Base-by-base conservation (phyloP, 495 filamentous ascomycete species). In the Mycothermus thermophilus region DNA sequence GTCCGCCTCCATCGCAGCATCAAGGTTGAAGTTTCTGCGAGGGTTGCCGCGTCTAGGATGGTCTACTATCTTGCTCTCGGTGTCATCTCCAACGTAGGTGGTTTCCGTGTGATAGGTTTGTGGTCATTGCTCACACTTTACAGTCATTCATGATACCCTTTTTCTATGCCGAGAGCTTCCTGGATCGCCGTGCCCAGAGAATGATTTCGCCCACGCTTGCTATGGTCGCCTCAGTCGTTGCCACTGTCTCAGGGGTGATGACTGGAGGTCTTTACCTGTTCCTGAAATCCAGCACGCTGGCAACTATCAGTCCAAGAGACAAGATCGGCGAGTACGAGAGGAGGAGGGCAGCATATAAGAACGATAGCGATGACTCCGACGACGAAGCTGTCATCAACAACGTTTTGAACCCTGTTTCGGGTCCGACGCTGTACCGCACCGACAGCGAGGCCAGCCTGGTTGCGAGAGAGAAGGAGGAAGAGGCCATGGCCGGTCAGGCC, bases 181-280 rank as follows among this genome's bases (percentile, higher is more conserved):
- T 46, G 18, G 40, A 52, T 17, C 38, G 50, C 27, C 33, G 40
- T 20, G 38, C 34, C 23, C 37, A 29, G 10, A 31, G 48, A 19
- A 37, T 35, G 17, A 47, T 51, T 13, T 43, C 50, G 3, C 42
- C 60, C 13, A 62, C 51, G 5, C 30, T 68, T 2, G 55, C 55
- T 3, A 66, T 64, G 63, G 52, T 68, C 22, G 55, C 60, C 15
- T 51, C 63, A 7, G 62, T 68, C 5, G 63, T 61, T 4, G 56
- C 63, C n/a, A 66, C 64, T 28, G 51, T 68, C 1, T 64, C 64
- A 0, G 64, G 64, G 0, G 41, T 68, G 21, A 58, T 58, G 56
- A 66, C 59, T 3, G 63, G 64, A 16, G 60, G 60, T 4, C 51
- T 68, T 20, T 61, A 68, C 35, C 50, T 68, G 4, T 66, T 66